Percentiles rank a stretch among this genome's conserved stretches.
Evolutionary conservation across 2,329 filamentous ascomycete genomes (phyloP).

Genomic region (Berkeleyomyces rouxiae): DNA sequence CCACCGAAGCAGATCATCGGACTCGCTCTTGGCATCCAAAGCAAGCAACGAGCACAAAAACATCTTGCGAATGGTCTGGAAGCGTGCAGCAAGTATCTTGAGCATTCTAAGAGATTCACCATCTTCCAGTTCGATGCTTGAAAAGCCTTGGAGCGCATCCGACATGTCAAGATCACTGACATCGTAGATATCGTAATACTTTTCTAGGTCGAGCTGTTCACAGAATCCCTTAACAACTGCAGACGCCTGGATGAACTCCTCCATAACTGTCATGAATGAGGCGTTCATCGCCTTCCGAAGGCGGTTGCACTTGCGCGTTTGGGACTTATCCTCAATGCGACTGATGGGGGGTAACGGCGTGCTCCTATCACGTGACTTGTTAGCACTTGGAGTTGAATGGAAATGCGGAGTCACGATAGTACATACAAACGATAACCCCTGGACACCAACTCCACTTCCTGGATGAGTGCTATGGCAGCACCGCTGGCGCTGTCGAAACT

Average conservation of each 20-base stretch:
- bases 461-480: conserved; percentile 64
- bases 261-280: conserved; percentile 52
- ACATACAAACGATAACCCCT: conserved; percentile 71
- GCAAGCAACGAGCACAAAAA: conserved; percentile 80
- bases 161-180: conserved; percentile 56
- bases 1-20: conserved; percentile 64
- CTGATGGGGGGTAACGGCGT: conserved; percentile 83
- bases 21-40: conserved; percentile 64
- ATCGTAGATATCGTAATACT: conserved; percentile 82
- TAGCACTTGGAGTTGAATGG: conserved; percentile 15
- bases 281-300: conserved; percentile 60
- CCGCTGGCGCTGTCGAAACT: conserved; percentile 63
- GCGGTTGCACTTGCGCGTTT: conserved; percentile 61
- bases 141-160: conserved; percentile 49
- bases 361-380: conserved; percentile 38
- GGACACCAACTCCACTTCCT: conserved; percentile 90
- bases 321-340: conserved; percentile 68
- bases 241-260: conserved; percentile 55
- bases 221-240: conserved; percentile 54
- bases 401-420: conserved; percentile 4
- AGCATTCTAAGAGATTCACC: conserved; percentile 61
- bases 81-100: conserved; percentile 64
- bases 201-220: conserved; percentile 68
- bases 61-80: conserved; percentile 67
- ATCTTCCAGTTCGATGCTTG: conserved; percentile 51